Evolutionary conservation across 257 asterid species (phyloP), one percentile per base, ranked within the genome.

Genomic region (Nemophila menziesii): DNA sequence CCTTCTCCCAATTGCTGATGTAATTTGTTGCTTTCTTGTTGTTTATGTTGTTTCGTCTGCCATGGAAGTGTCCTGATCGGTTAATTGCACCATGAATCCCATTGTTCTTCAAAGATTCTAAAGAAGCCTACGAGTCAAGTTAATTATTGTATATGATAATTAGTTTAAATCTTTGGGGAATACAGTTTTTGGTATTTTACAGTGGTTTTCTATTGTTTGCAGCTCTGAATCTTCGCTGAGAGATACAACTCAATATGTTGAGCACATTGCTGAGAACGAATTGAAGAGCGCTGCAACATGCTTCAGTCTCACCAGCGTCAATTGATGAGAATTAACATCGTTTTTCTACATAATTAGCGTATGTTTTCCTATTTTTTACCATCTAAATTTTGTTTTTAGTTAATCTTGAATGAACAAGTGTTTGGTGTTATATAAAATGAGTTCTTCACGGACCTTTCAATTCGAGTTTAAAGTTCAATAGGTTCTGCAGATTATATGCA

Each of bases 201-300:
- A n/a, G n/a, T n/a, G n/a, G n/a, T 44, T 21, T 54, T 12, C 5
- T 23, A 46, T 34, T 9, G 36, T 42, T 3, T 51, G 75, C 79
- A 81, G 96, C 56, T 62, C 89, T 45, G 96, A 81, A 56, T 81
- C 92, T 24, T 51, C 96, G 33, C 11, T 71, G 51, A 78, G 73
- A 46, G 92, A 75, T 48, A 52, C 76, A 1, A 71, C 79, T 50
- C 85, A 78, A 20, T 53, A 71, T n/a, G 60, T 70, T 26, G 84
- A 84, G 61, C 78, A 70, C 57, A 79, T 74, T 44, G 81, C 72
- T 22, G 92, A 71, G 58, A 73, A 80, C 58, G 93, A 85, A 50
- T 53, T 85, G 18, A 85, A 75, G 83, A 80, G 66, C 46, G 93
- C 89, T 33, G 96, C 89, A 29, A 80, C 93, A 46, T 71, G 79